Percentiles rank a stretch among this genome's conserved stretches.
Evolutionary conservation across 2,329 filamentous ascomycete species (phyloP).

Genomic region (Penicillium fuscoglaucum): DNA sequence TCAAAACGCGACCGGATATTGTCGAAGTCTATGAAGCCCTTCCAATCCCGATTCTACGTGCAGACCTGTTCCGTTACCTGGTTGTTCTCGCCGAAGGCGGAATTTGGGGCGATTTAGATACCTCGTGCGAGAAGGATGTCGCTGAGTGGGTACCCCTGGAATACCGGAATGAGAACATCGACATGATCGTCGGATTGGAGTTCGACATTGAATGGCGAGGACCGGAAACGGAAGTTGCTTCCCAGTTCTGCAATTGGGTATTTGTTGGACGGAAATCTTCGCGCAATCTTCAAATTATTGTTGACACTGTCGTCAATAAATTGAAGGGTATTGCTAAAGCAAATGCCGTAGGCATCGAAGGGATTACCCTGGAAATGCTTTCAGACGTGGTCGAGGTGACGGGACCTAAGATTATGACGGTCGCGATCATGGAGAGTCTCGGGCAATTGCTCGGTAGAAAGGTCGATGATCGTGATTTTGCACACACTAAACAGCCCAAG

Average conservation of each 20-base stretch:
- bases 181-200: slow-evolving; percentile 43
- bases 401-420: slow-evolving; percentile 31
- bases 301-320: slow-evolving; percentile 21
- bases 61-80: slow-evolving; percentile 47
- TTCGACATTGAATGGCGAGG: slow-evolving; percentile 31
- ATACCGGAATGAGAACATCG: slow-evolving; percentile 27
- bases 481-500: slow-evolving; percentile 23
- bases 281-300: slow-evolving; percentile 19
- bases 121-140: slow-evolving; percentile 36
- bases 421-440: slow-evolving; percentile 24
- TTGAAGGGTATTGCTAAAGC: slow-evolving; percentile 20
- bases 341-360: slow-evolving; percentile 16
- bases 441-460: slow-evolving; percentile 14
- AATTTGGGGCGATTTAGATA: slow-evolving; percentile 46
- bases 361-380: slow-evolving; percentile 29
- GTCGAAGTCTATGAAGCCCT: slow-evolving; percentile 38
- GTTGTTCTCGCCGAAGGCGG: slow-evolving; percentile 45
- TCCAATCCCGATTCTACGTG: slow-evolving; percentile 42
- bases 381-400: slow-evolving; percentile 31
- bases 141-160: slow-evolving; percentile 40
- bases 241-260: slow-evolving; percentile 29
- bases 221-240: slow-evolving; percentile 14
- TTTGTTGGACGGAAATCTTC: slow-evolving; percentile 23
- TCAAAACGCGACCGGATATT: slow-evolving; percentile 38
- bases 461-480: slow-evolving; percentile 27